phyloP scores from a whole-genome alignment of 192 early-diverging fungal species.

The Backusella morwellensis region DNA sequence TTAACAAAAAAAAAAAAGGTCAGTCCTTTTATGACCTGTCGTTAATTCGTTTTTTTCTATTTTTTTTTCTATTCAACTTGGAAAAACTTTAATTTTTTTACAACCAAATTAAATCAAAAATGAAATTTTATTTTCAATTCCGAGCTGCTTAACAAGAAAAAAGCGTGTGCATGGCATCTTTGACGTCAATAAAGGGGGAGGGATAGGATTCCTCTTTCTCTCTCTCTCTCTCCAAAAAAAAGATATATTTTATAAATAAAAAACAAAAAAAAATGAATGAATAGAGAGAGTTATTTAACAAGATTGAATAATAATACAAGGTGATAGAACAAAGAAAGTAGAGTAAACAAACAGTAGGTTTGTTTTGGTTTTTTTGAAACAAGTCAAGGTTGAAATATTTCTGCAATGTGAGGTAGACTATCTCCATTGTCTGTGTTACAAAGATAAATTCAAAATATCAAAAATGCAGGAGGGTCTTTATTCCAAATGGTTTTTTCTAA shows the following conservation, averaged over 20 bases:
- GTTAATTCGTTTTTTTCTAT: background rate
- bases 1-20: background rate
- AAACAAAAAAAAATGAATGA: background rate
- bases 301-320: no score
- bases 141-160: background rate
- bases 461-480: background rate
- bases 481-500: background rate
- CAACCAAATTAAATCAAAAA: slow-evolving; percentile 3
- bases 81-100: background rate
- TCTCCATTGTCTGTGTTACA: slow-evolving; percentile 9
- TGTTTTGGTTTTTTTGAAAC: background rate
- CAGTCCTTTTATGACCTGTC: background rate
- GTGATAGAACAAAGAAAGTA: background rate
- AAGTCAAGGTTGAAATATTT: background rate
- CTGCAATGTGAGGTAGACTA: slow-evolving; percentile 3
- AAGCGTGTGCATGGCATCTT: no score
- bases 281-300: background rate
- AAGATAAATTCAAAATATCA: slow-evolving; percentile 11
- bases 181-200: no score
- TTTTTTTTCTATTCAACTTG: background rate
- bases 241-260: background rate
- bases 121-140: background rate
- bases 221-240: background rate
- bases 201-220: no score
- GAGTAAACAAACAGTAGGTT: background rate